These are phyloP conservation scores for Schizothecium vesticola DNA, from an alignment of 495 filamentous ascomycete genomes.

Conservation along the genomic window DNA sequence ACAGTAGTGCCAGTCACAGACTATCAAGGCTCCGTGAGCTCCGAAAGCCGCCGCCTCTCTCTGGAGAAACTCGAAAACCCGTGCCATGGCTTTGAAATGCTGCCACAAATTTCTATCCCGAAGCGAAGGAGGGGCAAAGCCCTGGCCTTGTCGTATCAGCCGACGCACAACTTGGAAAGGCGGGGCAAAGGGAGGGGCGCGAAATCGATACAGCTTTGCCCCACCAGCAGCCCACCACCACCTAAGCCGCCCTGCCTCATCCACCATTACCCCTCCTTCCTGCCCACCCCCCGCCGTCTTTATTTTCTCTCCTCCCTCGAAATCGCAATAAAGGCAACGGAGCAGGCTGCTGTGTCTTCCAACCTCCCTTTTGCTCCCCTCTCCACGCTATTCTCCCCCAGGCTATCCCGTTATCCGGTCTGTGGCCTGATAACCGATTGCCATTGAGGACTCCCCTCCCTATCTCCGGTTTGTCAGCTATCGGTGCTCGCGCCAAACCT, in stretches of 20 bases:
- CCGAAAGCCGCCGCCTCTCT: neutral
- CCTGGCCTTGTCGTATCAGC: constrained; percentile 33
- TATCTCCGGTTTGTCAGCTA: constrained; percentile 22
- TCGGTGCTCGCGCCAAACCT: constrained; percentile 13
- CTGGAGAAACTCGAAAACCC: neutral
- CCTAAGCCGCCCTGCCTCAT: constrained; percentile 3
- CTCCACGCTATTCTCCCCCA: constrained; percentile 13
- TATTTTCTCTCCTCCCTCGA: constrained; percentile 22
- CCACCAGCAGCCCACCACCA: constrained; percentile 13
- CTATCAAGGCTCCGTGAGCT: neutral
- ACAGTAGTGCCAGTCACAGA: neutral
- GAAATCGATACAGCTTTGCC: constrained; percentile 19
- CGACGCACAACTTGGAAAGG: constrained; percentile 21
- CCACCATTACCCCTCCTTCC: constrained; percentile 26
- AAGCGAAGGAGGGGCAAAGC: constrained; percentile 30
- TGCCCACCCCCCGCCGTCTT: constrained; percentile 18
- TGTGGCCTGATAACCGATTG: constrained; percentile 25
- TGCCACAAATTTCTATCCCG: neutral
- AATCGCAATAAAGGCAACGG: constrained; percentile 24
- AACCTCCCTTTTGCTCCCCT: constrained; percentile 11
- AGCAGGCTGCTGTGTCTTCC: constrained; percentile 22
- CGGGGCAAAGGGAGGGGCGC: constrained; percentile 22
- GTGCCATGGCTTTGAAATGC: neutral
- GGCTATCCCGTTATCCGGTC: constrained; percentile 23
- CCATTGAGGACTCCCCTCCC: constrained; percentile 18